These are phyloP conservation scores for Sindora glabra DNA, from an alignment of 306 rosid genomes.

Conservation along the genomic window DNA sequence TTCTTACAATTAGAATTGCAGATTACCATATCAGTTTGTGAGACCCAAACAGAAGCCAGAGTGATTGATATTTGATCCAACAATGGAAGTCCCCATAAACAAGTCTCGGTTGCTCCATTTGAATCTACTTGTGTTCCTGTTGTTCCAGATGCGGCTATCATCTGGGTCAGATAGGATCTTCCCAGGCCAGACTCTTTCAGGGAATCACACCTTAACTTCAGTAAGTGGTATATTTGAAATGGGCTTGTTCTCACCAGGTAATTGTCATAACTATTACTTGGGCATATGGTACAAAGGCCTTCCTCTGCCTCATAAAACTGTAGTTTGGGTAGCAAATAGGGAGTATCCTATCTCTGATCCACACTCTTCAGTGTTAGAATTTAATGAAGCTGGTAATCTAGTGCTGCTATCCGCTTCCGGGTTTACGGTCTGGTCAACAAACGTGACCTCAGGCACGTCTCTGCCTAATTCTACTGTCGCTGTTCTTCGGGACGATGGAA, in stretches of 20 bases:
- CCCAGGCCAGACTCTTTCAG: constrained; percentile 11
- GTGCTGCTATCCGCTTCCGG: neutral
- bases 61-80: too few relatives aligned
- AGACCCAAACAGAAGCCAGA: neutral
- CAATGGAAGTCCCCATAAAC: neutral
- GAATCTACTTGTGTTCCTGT: neutral
- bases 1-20: too few relatives aligned
- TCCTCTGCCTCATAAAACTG: neutral
- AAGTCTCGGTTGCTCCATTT: neutral
- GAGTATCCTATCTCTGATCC: constrained; percentile 28
- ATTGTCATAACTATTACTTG: constrained; percentile 3
- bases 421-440: constrained; percentile 19
- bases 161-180: neutral
- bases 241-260: constrained; percentile 25
- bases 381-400: constrained; percentile 11
- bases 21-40: neutral
- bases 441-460: neutral
- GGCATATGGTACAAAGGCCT: constrained; percentile 35
- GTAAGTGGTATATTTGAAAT: constrained; percentile 4
- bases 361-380: constrained; percentile 2
- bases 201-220: constrained; percentile 12
- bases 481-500: constrained; percentile 18
- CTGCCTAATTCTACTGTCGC: neutral
- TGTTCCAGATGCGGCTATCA: neutral
- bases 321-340: constrained; percentile 38